Evolutionary conservation across 192 early-diverging fungal genomes (phyloP), one percentile per base, ranked within the genome.

Genomic region (Endogone sp.): DNA sequence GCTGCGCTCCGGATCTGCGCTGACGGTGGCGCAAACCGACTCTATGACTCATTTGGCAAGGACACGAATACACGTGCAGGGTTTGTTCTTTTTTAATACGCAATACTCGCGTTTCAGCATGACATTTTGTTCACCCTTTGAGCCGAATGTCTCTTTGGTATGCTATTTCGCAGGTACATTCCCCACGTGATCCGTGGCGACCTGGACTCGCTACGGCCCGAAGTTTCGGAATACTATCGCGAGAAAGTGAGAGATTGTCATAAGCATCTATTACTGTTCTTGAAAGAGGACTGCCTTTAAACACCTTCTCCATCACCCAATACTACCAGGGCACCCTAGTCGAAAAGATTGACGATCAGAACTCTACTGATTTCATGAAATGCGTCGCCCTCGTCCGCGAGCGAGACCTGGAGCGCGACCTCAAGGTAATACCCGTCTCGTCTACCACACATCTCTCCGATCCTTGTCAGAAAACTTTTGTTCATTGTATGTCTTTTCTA

Each of bases 301-400:
- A 49, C 1, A 11, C 37, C 16, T 16, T 6, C 6, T 49, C 37
- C 6, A 49, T 49, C 1, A 16, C 37, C 16, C 16, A 11, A 49
- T 49, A 49, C 6, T 49, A 11, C 22, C 59, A 81, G 85, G 72
- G 92, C 81, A 59, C 86, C 71, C 54, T 63, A 70, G 68, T 93
- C 49, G 71, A 77, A 24, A 31, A 66, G 26, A 54, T 73, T 13
- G 54, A 63, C 9, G 82, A 84, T 24, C 80, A 91, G 69, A 63
- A 91, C 32, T 80, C 85, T 1, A 96, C 94, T 6, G 96, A 98
- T 75, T 92, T 98, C 65, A 91, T 91, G 86, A 98, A 98, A 76
- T 93, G 93, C 64, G 81, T 98, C 16, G 29, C 70, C 3, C 67
- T 82, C 27, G 70, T 82, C 30, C 69, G 71, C 4, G 64, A 71